phyloP scores from a whole-genome alignment of 192 early-diverging fungal genomes.

The Kappamyces sp. region DNA sequence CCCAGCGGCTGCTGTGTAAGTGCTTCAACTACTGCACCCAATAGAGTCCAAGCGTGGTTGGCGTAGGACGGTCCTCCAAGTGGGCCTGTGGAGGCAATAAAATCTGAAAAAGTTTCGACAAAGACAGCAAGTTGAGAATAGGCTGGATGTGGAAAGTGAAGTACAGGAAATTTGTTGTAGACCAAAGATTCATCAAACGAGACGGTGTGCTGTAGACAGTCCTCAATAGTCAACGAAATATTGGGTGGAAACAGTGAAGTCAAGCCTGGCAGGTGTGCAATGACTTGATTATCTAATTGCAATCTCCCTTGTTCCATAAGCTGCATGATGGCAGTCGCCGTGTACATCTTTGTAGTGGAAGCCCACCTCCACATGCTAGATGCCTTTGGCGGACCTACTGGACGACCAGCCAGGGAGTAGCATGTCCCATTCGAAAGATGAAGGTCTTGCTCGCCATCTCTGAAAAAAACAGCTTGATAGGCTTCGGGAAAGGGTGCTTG shows the following conservation, averaged over 20 bases:
- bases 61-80: conserved; percentile 8
- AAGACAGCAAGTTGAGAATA: not conserved
- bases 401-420: not conserved
- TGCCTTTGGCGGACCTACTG: not conserved
- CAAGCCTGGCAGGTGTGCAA: conserved; percentile 10
- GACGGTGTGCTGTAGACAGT: conserved; percentile 8
- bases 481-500: no score
- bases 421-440: conserved; percentile 8
- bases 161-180: conserved; percentile 7
- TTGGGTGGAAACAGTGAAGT: not conserved
- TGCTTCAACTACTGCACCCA: conserved; percentile 11
- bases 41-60: not conserved
- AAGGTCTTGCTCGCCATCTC: no score
- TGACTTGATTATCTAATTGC: not conserved
- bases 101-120: conserved; percentile 4
- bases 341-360: conserved; percentile 11
- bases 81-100: not conserved
- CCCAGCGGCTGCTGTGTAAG: not conserved
- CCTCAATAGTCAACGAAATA: not conserved
- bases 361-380: conserved; percentile 3
- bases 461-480: no score
- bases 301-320: conserved; percentile 7
- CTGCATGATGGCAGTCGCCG: not conserved
- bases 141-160: not conserved
- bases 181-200: not conserved